Evolutionary conservation across 1,139 yeast genomes (phyloP).

Genomic region (Kodamaea fungicola): DNA sequence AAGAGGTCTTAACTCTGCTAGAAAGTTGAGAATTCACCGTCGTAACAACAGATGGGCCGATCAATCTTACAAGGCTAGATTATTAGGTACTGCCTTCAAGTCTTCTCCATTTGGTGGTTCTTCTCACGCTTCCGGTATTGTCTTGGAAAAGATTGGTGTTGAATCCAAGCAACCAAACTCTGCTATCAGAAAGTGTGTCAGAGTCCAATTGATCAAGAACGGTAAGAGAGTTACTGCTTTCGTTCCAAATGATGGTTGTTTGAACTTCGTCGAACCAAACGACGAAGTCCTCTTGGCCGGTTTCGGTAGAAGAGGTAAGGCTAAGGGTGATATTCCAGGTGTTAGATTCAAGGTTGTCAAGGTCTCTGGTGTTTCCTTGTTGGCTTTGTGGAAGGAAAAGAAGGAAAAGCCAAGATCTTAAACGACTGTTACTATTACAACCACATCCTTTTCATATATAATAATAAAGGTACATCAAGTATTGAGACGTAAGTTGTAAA

Average conservation of each 20-base stretch:
- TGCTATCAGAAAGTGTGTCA: slow-evolving; percentile 99
- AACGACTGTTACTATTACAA: slow-evolving; percentile 17
- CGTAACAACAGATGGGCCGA: slow-evolving; percentile 99
- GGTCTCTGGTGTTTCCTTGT: slow-evolving; percentile 99
- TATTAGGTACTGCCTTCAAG: slow-evolving; percentile 99
- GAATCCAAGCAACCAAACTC: slow-evolving; percentile 99
- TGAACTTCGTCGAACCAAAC: slow-evolving; percentile 98
- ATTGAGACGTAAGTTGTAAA: neutral
- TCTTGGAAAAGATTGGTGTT: slow-evolving; percentile 98
- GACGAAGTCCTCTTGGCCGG: slow-evolving; percentile 99
- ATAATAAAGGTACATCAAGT: slow-evolving; percentile 8
- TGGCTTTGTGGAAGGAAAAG: slow-evolving; percentile 99
- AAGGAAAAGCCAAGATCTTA: slow-evolving; percentile 99
- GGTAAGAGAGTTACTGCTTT: slow-evolving; percentile 99
- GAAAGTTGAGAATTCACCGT: slow-evolving; percentile 99
- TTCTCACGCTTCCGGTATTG: slow-evolving; percentile 99
- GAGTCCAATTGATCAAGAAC: slow-evolving; percentile 99
- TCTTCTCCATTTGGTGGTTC: slow-evolving; percentile 99
- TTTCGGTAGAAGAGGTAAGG: slow-evolving; percentile 99
- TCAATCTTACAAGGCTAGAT: slow-evolving; percentile 95
- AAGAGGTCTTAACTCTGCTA: slow-evolving; percentile 99
- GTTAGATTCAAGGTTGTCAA: slow-evolving; percentile 99
- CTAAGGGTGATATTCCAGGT: slow-evolving; percentile 99
- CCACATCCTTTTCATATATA: slow-evolving; percentile 9
- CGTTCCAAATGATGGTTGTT: slow-evolving; percentile 99